These are phyloP conservation scores for Centaurea solstitialis DNA, from an alignment of 129 eudicot species.

Conservation along the genomic window DNA sequence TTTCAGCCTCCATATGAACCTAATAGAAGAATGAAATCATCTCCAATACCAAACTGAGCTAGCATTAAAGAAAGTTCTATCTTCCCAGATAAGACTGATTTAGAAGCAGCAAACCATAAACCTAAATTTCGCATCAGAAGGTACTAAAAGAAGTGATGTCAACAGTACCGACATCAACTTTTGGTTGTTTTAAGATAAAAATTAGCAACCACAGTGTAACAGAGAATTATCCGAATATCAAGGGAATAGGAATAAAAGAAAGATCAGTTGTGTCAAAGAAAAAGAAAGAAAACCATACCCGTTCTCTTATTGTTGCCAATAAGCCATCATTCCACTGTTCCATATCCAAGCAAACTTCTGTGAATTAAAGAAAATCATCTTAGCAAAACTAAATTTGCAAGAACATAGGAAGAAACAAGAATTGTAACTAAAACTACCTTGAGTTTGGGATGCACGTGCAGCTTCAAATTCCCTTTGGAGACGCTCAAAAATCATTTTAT, in stretches of 20 bases:
- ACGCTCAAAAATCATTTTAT: conserved; percentile 90
- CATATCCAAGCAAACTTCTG: conserved; percentile 76
- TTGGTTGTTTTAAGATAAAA: not conserved
- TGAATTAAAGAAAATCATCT: conserved; percentile 8
- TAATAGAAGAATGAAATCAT: conserved; percentile 13
- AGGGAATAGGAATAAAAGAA: conserved; percentile 2
- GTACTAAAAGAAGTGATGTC: not conserved
- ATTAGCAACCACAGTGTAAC: not conserved
- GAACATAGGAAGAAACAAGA: not conserved
- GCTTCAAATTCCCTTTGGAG: conserved; percentile 84
- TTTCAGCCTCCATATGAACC: conserved; percentile 98
- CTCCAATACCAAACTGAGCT: not conserved
- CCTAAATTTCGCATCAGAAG: not conserved
- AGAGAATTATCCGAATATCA: not conserved
- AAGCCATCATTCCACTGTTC: conserved; percentile 97
- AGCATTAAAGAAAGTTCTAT: not conserved
- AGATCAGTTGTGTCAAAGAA: not conserved
- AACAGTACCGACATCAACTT: not conserved
- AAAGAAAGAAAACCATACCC: conserved; percentile 66
- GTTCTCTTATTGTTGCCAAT: conserved; percentile 91
- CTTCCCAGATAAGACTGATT: not conserved
- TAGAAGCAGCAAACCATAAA: not conserved
- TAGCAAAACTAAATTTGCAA: conserved; percentile 14
- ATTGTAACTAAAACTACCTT: conserved; percentile 43
- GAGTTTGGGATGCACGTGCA: conserved; percentile 83